Conservation (phyloP, 1,139 yeast species). For the Taiozyma onychis region DNA sequence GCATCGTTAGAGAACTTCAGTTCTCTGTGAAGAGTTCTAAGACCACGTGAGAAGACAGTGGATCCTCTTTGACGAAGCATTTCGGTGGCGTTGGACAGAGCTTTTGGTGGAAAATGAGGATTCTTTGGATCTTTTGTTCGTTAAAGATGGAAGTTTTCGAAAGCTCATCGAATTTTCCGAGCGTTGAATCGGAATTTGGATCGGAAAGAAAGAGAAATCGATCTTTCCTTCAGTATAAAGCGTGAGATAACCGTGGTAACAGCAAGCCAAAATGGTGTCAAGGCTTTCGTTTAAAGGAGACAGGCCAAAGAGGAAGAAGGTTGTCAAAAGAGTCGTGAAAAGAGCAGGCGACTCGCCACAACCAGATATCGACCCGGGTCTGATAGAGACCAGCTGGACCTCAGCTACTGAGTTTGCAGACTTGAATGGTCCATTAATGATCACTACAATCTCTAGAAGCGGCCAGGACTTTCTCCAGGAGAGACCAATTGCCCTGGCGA, state of each 20-base stretch:
- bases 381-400: constrained; percentile 31
- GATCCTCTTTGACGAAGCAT: background rate
- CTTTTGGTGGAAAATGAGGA: too few species aligned
- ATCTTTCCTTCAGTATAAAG: too few species aligned
- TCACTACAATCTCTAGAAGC: constrained; percentile 21
- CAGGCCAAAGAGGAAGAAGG: constrained; percentile 25
- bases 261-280: constrained; percentile 29
- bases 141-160: background rate
- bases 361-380: constrained; percentile 1
- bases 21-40: constrained; percentile 20
- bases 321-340: constrained; percentile 5
- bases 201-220: background rate
- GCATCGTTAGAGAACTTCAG: constrained; percentile 21
- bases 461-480: constrained; percentile 5
- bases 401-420: constrained; percentile 28
- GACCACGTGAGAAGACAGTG: constrained; percentile 1
- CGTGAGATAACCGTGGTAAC: too few species aligned
- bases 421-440: constrained; percentile 34
- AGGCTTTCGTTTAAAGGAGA: constrained; percentile 40
- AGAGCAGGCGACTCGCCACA: background rate
- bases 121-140: too few species aligned
- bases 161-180: background rate
- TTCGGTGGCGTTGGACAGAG: background rate
- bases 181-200: background rate
- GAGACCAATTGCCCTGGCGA: constrained; percentile 1